These are phyloP conservation scores for Stylonectria norvegica DNA, from an alignment of 2,329 filamentous ascomycete species.

Conservation along the genomic window DNA sequence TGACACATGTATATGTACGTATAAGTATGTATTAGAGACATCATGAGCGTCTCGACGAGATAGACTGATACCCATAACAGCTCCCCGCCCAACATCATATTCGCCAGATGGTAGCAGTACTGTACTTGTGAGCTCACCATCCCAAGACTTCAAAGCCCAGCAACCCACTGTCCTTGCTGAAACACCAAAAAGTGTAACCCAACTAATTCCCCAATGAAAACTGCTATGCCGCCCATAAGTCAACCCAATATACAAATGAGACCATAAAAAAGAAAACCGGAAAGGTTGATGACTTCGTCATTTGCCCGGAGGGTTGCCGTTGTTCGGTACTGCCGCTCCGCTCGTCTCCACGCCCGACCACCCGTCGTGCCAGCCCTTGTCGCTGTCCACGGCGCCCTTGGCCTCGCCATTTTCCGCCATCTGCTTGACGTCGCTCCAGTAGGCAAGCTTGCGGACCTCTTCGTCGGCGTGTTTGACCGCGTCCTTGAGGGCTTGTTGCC, in stretches of 20 bases:
- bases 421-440: constrained; percentile 79
- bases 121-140: no score
- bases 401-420: constrained; percentile 56
- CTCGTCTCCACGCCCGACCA: constrained; percentile 55
- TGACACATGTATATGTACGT: background rate
- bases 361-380: constrained; percentile 35
- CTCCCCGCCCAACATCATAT: background rate
- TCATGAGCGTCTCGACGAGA: no score
- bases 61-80: no score
- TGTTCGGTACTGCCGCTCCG: constrained; percentile 41
- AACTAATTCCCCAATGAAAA: background rate
- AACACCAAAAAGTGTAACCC: background rate
- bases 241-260: constrained; percentile 1
- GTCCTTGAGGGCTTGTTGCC: constrained; percentile 66
- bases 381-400: constrained; percentile 40
- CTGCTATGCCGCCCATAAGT: background rate
- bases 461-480: constrained; percentile 74
- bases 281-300: constrained; percentile 8
- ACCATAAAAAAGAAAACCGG: constrained; percentile 2
- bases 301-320: constrained; percentile 16
- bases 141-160: no score
- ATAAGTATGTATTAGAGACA: background rate
- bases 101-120: constrained; percentile 1
- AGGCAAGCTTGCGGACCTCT: constrained; percentile 77
- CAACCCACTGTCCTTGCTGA: background rate